Base-by-base conservation (phyloP, 805 yeast species). In the Saturnispora mendoncae region DNA sequence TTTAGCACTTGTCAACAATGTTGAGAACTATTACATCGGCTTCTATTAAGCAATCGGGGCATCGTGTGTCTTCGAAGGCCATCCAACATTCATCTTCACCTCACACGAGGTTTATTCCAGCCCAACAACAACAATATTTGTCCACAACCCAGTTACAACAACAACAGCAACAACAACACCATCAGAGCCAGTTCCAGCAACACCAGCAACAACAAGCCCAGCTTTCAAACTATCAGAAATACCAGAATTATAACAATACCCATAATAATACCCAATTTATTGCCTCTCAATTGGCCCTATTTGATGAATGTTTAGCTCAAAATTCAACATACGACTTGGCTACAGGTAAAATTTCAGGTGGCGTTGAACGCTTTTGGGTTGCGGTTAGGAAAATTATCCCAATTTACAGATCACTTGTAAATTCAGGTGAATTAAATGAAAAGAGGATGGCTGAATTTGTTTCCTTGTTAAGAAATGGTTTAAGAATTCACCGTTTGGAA, bases 401-500 rank as follows among this genome's bases (percentile, higher is more conserved):
- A 6, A 51, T 74, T 8, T 75, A 75, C 42, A 65, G 69, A 32
- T 70, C 70, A 9, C 52, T 75, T 32, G 60, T 66, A 34, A 65
- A 63, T 20, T 62, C 71, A 2, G 72, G 74, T 17, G 74, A 71
- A 44, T 61, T 74, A 41, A 66, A 66, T 44, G 64, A 66, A 23
- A 63, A 60, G 34, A 59, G 76, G 46, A 70, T 70, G 46, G 65
- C 76, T 2, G 66, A 68, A 30, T 58, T 75, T 44, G 71, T 74
- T 17, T 73, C 74, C 39, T 52, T 74, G 3, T 56, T 75, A 32
- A 74, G 76, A 48, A 74, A 74, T 43, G 79, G 77, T 4, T 59
- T 75, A 29, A 65, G 79, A 52, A 73, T 74, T 21, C 74, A 74
- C 51, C 67, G 80, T 54, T 59, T 67, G 29, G 78, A 74, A 51